Conservation (phyloP, 139 green algal species). For the Micractinium conductrix region DNA sequence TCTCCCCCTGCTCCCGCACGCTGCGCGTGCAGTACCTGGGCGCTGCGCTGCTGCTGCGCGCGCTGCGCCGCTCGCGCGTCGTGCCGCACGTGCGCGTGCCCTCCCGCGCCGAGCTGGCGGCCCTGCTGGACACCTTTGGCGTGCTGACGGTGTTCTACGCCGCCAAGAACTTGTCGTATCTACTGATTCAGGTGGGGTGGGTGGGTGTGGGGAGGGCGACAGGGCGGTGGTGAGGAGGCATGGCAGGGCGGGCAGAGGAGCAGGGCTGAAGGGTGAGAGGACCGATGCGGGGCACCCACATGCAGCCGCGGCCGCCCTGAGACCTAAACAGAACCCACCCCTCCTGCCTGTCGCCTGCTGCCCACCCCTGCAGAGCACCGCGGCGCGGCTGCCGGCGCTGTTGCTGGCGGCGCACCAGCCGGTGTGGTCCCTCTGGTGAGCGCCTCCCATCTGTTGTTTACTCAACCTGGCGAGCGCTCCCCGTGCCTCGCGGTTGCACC, state of each 20-base stretch:
- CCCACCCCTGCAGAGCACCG: constrained; percentile 41
- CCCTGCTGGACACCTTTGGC: constrained; percentile 51
- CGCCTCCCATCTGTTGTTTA: too few species aligned
- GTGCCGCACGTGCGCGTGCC: constrained; percentile 23
- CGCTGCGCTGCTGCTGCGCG: constrained; percentile 35
- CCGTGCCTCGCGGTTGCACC: too few species aligned
- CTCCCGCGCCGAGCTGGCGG: constrained; percentile 6
- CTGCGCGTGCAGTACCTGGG: constrained; percentile 42
- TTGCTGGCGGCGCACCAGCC: constrained; percentile 78
- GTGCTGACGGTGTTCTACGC: constrained; percentile 71
- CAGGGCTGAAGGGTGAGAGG: not conserved
- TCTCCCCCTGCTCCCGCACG: not conserved
- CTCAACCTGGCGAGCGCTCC: too few species aligned
- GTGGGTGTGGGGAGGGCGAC: too few species aligned
- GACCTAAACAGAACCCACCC: not conserved
- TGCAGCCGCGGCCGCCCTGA: not conserved
- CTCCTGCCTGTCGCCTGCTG: not conserved
- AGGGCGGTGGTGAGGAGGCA: too few species aligned
- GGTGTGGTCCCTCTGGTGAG: constrained; percentile 55
- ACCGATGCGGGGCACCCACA: too few species aligned
- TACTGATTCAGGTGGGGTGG: constrained; percentile 58
- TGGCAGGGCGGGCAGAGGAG: too few species aligned
- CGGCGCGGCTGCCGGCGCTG: constrained; percentile 55
- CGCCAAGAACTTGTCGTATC: constrained; percentile 72
- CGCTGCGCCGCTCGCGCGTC: constrained; percentile 22